Evolutionary conservation across 1,284 basidiomycete genomes (phyloP).

Genomic region (Psilocybe mexicana): DNA sequence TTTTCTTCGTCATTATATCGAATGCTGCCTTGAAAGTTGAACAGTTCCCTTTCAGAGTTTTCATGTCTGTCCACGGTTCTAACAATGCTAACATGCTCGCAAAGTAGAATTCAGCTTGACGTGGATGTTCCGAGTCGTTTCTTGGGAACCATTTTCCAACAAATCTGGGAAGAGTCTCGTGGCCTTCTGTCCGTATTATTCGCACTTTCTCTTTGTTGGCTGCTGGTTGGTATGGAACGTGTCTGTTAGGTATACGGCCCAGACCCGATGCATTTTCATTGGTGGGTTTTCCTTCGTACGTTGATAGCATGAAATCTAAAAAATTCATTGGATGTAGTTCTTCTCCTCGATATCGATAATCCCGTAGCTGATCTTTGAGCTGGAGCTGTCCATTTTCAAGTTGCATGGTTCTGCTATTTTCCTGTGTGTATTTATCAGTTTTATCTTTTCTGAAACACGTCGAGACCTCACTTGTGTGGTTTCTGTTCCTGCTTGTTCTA

Average conservation of each 20-base stretch:
- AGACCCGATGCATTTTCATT: slow-evolving; percentile 4
- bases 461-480: too few relatives aligned
- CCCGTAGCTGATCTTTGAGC: slow-evolving; percentile 23
- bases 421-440: too few relatives aligned
- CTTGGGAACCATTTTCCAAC: slow-evolving; percentile 35
- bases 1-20: not conserved
- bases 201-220: too few relatives aligned
- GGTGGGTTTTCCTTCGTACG: slow-evolving; percentile 25
- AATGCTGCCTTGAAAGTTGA: slow-evolving; percentile 29
- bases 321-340: slow-evolving; percentile 20
- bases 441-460: too few relatives aligned
- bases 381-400: too few relatives aligned
- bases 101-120: slow-evolving; percentile 30
- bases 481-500: too few relatives aligned
- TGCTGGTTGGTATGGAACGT: too few relatives aligned
- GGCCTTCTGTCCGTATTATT: slow-evolving; percentile 18
- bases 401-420: too few relatives aligned
- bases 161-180: slow-evolving; percentile 36
- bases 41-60: slow-evolving; percentile 27
- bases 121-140: slow-evolving; percentile 24
- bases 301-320: slow-evolving; percentile 25
- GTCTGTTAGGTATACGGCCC: slow-evolving; percentile 10
- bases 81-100: slow-evolving; percentile 39
- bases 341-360: slow-evolving; percentile 27
- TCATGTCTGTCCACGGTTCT: slow-evolving; percentile 38